Base-by-base conservation (phyloP, 176 grass and related monocot species). In the Hordeum marinum region DNA sequence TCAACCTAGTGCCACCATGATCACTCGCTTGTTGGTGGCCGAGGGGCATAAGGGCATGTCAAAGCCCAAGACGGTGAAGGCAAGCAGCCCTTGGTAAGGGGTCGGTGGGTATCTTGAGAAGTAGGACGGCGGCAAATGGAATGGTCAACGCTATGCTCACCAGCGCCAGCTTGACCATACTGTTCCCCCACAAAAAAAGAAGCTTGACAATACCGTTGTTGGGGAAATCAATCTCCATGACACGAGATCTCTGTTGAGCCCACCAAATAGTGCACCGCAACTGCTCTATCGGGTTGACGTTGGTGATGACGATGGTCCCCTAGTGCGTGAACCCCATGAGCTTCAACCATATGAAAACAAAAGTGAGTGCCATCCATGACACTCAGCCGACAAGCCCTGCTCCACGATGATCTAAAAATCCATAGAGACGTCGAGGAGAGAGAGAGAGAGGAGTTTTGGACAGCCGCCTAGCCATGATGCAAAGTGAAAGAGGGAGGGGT, bases 261-360 rank as follows among this genome's bases (percentile, higher is more conserved):
- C 78, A 12, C 76, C 72, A 52, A 87, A 78, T 6, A 90, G 58
- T 20, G 88, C 7, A 32, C 13, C 42, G 78, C 83, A 18, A 90
- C 52, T 27, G 71, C 77, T 4, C 29, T 40, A 27, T 84, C 6
- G 24, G 36, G 84, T 78, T 34, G 0, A 77, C 54, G 23, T 3
- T 24, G 25, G 74, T 78, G 72, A 87, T 41, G 25, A 72, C 5
- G 11, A 32, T 83, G 25, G 88, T 90, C 64, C 63, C 45, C 87
- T 59, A 75, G 76, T 75, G 82, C 68, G 82, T 85, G 82, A 89
- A 89, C 18, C 87, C 87, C 2, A 63, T 26, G 24, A 90, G 88
- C 34, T 90, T 84, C 64, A 87, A 80, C 84, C 88, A 90, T 71
- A 90, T 90, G 67, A 71, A 9, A 1, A 65, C 31, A 71, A 90